Base-by-base conservation (phyloP, 1,284 basidiomycete species). In the Cryptococcus sp. region DNA sequence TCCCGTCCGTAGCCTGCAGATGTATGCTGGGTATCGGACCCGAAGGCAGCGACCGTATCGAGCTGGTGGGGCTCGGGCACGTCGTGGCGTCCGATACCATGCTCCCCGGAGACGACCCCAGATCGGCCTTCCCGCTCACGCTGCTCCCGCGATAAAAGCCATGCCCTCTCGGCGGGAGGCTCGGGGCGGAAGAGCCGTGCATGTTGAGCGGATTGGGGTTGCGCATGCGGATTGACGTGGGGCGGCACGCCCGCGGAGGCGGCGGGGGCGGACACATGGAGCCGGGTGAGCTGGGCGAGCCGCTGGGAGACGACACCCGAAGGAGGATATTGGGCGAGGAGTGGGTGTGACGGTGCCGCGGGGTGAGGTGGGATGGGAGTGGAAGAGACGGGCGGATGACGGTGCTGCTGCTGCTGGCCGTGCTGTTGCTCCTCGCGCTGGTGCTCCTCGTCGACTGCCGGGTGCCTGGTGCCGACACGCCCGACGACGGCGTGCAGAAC, bases 81-180 rank as follows among this genome's bases (percentile, higher is more conserved):
- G 52, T 55, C 5, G 61, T 60, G 7, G 46, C 40, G 28, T 62
- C 61, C 4, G 61, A 62, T 4, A 44, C 40, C 38, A 53, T 54
- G 48, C 61, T 60, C 28, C 55, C 57, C 4, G 61, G 61, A 23
- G 61, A 62, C 8, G 61, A 62, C 21, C 57, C 52, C 23, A 62
- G 44, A 11, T 53, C 52, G 28, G 28, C 36, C 9, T 40, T 43
- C 6, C 23, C 49, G 15, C 49, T 40, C 21, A 51, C 15, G n/a
- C 52, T 48, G 33, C 20, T 21, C 13, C 20, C 52, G 12, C 24
- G 33, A 13, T 38, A 20, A 18, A 38, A 35, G 13, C 45, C n/a
- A 7, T 48, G 21, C 45, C 40, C 24, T 2, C 12, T 50, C 4
- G 11, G 13, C 13, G 23, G 13, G 13, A 13, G 39, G 8, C 35